Percentiles rank a stretch among this genome's conserved stretches.
Conservation (phyloP, 2,329 filamentous ascomycete genomes). For the Scedosporium minutisporum region DNA sequence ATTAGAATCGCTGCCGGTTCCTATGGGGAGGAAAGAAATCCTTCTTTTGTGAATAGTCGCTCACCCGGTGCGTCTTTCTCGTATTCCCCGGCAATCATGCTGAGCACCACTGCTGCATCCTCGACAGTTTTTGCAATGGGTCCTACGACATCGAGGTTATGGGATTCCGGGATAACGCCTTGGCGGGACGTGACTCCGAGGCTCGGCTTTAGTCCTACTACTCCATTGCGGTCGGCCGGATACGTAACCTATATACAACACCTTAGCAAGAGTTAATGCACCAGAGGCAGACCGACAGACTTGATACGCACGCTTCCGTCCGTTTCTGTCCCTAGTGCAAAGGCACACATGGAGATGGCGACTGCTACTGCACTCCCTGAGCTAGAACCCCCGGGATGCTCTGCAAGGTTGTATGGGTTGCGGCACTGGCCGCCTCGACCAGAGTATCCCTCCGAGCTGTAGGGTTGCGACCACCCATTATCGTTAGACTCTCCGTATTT, state of each 20-base stretch:
- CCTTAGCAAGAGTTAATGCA: constrained; percentile 1
- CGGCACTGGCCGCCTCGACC: constrained; percentile 53
- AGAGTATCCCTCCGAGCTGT: constrained; percentile 53
- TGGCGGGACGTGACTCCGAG: constrained; percentile 60
- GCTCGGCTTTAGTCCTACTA: constrained; percentile 69
- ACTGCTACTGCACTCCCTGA: constrained; percentile 58
- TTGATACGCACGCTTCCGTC: constrained; percentile 40
- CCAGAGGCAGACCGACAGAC: not conserved
- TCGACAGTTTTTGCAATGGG: constrained; percentile 56
- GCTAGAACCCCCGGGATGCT: constrained; percentile 59
- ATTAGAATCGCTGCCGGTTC: not conserved
- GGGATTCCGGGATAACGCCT: constrained; percentile 54
- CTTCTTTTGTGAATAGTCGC: constrained; percentile 28
- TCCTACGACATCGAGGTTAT: constrained; percentile 61
- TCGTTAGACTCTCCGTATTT: too few relatives aligned
- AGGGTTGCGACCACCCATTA: not conserved
- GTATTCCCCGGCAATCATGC: constrained; percentile 60
- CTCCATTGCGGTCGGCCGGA: constrained; percentile 57
- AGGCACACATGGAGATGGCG: constrained; percentile 50
- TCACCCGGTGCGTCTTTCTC: constrained; percentile 52
- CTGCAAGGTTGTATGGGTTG: constrained; percentile 58
- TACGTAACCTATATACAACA: constrained; percentile 43
- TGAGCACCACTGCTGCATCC: constrained; percentile 58
- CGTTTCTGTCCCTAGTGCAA: constrained; percentile 65
- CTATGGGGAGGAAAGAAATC: too few relatives aligned